Conservation (phyloP, 1,139 yeast species). For the Hansenula sp. region DNA sequence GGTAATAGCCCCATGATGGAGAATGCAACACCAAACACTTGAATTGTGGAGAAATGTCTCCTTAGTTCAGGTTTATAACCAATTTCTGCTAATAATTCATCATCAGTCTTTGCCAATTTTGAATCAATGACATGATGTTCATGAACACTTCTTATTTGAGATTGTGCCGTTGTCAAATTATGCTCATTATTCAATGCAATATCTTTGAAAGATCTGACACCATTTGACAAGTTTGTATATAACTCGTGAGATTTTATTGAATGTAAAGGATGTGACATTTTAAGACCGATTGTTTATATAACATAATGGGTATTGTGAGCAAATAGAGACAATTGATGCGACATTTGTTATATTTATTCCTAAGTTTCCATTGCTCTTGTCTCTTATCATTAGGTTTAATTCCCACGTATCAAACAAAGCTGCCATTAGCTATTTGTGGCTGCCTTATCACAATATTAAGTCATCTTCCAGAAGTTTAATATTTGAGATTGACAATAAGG, state of each 20-base stretch:
- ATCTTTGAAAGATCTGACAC: slow-evolving; percentile 1
- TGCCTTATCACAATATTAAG: too few relatives aligned
- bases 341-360: not conserved
- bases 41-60: slow-evolving; percentile 43
- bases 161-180: not conserved
- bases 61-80: slow-evolving; percentile 49
- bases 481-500: not conserved
- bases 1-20: slow-evolving; percentile 52
- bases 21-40: slow-evolving; percentile 48
- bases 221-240: not conserved
- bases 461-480: too few relatives aligned
- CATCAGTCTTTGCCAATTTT: not conserved
- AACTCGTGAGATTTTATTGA: slow-evolving; percentile 1
- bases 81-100: slow-evolving; percentile 2
- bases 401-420: too few relatives aligned
- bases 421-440: too few relatives aligned
- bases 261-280: not conserved
- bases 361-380: not conserved
- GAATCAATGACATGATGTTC: not conserved
- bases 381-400: too few relatives aligned
- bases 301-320: not conserved
- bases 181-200: slow-evolving; percentile 1
- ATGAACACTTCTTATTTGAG: not conserved
- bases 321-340: not conserved
- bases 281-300: not conserved